Evolutionary conservation across 352 stramenopile species (phyloP).

Genomic region (Globisporangium uncinulatum): DNA sequence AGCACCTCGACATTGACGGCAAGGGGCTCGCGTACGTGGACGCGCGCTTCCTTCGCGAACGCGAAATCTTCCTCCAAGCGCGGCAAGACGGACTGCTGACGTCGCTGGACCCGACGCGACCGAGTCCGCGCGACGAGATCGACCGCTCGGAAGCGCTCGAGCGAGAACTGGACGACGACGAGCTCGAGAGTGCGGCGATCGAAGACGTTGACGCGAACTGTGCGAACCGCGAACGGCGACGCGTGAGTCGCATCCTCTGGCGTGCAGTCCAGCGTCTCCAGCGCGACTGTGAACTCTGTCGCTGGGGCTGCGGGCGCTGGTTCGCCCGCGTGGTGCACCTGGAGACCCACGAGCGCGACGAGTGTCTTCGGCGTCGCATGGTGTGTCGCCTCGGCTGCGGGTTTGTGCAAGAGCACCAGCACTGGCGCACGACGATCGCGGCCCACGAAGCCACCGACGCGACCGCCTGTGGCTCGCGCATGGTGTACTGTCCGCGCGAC

Average conservation of each 20-base stretch:
- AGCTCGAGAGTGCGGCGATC: constrained; percentile 35
- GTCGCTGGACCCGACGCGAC: constrained; percentile 27
- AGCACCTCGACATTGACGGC: constrained; percentile 40
- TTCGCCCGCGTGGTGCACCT: constrained; percentile 36
- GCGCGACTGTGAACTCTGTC: constrained; percentile 31
- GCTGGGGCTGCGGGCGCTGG: constrained; percentile 58
- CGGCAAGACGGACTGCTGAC: constrained; percentile 29
- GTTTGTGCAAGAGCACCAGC: constrained; percentile 32
- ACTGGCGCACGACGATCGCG: constrained; percentile 45
- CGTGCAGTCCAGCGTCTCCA: constrained; percentile 33
- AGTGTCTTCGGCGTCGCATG: constrained; percentile 56
- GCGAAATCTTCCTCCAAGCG: constrained; percentile 42
- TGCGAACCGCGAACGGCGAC: constrained; percentile 39
- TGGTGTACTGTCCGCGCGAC: constrained; percentile 53
- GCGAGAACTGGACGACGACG: constrained; percentile 36
- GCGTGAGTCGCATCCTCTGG: constrained; percentile 49
- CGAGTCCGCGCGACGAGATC: constrained; percentile 32
- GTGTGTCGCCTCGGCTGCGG: constrained; percentile 63
- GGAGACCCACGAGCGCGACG: constrained; percentile 40
- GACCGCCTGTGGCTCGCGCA: constrained; percentile 39
- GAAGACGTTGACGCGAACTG: constrained; percentile 41
- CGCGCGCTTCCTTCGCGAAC: constrained; percentile 49
- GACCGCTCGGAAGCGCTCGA: constrained; percentile 31
- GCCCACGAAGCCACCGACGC: constrained; percentile 44
- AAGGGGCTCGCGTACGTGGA: constrained; percentile 53